These are phyloP conservation scores for Trichoderma citrinoviride DNA, from an alignment of 2,329 filamentous ascomycete genomes.

Conservation along the genomic window DNA sequence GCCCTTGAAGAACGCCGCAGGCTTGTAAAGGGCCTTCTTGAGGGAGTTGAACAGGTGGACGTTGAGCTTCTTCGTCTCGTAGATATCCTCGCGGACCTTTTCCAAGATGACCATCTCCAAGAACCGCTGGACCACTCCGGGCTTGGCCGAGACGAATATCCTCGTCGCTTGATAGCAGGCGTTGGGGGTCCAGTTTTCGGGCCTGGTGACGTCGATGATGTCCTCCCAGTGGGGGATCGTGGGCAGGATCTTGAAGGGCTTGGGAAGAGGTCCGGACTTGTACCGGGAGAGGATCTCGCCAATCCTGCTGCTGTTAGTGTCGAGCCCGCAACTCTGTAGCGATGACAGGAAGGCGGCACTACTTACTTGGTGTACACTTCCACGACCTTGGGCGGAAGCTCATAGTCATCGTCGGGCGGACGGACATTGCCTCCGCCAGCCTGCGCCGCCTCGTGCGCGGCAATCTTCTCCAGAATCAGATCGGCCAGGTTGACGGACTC, in stretches of 20 bases:
- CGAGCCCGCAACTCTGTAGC: background rate
- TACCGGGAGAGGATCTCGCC: conserved; percentile 87
- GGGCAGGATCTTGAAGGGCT: conserved; percentile 95
- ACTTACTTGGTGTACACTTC: conserved; percentile 87
- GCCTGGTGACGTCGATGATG: conserved; percentile 78
- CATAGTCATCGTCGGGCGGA: conserved; percentile 72
- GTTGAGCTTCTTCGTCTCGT: conserved; percentile 91
- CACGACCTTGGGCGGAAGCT: conserved; percentile 85
- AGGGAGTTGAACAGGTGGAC: conserved; percentile 90
- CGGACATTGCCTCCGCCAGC: conserved; percentile 43
- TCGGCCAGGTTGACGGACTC: conserved; percentile 80
- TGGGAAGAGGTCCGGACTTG: conserved; percentile 93
- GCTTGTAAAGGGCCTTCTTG: conserved; percentile 91
- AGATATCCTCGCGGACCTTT: conserved; percentile 88
- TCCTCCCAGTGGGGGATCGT: conserved; percentile 89
- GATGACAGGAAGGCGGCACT: background rate
- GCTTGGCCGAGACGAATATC: conserved; percentile 85
- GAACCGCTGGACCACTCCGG: conserved; percentile 76
- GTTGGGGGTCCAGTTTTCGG: conserved; percentile 72
- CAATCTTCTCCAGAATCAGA: conserved; percentile 91
- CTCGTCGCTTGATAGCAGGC: conserved; percentile 83
- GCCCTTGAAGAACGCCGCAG: conserved; percentile 94
- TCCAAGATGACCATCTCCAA: conserved; percentile 85
- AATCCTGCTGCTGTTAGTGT: conserved; percentile 53
- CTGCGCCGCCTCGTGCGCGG: conserved; percentile 76